Conservation (phyloP, 2,329 filamentous ascomycete species). For the Chaetomium globosum region DNA sequence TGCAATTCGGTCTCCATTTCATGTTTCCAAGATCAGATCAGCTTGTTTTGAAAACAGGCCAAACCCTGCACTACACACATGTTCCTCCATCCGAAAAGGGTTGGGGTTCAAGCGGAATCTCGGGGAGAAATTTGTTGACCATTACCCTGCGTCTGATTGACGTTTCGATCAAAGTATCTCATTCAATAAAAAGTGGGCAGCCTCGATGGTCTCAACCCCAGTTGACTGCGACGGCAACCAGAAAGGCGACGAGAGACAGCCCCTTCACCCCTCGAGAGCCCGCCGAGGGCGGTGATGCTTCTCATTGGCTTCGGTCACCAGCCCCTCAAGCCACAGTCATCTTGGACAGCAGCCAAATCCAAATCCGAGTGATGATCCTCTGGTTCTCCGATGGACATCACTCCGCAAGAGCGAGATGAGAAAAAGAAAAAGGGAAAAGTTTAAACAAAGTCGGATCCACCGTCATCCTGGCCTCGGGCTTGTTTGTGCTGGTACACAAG, state of each 20-base stretch:
- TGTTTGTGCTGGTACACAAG: background rate
- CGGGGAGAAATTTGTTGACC: background rate
- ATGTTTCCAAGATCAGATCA: background rate
- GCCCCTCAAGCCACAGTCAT: constrained; percentile 19
- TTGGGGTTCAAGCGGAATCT: constrained; percentile 15
- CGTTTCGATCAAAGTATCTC: constrained; percentile 10
- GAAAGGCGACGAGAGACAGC: background rate
- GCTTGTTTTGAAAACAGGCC: constrained; percentile 3
- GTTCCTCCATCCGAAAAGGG: background rate
- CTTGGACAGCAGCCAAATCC: constrained; percentile 1
- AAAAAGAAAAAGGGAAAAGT: background rate
- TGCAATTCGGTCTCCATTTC: background rate
- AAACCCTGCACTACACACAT: background rate
- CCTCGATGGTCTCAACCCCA: background rate
- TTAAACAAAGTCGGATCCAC: constrained; percentile 2
- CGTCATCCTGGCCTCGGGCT: background rate
- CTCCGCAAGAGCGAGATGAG: background rate
- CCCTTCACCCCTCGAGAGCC: background rate
- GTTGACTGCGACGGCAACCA: background rate
- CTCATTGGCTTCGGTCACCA: constrained; percentile 20
- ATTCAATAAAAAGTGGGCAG: constrained; percentile 4
- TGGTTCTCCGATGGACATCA: constrained; percentile 1
- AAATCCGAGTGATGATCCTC: background rate
- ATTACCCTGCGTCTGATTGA: constrained; percentile 14
- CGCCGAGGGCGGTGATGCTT: constrained; percentile 14